phyloP scores from a whole-genome alignment of 2,329 filamentous ascomycete species.

The Sporothrix euskadiensis region DNA sequence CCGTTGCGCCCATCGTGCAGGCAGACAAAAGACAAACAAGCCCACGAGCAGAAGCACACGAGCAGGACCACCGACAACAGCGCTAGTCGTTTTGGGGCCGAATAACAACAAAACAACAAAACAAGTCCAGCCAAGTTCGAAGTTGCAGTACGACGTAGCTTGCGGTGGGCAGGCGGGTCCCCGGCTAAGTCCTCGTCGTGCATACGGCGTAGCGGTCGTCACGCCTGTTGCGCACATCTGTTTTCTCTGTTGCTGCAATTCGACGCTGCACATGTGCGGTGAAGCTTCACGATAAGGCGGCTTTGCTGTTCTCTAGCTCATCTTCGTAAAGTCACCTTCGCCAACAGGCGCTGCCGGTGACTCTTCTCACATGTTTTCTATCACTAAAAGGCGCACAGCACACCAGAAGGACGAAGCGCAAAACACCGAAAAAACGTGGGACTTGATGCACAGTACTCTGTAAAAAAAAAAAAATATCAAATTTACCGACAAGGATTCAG shows the following conservation, averaged over 20 bases:
- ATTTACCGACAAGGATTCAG: neutral
- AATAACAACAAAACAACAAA: neutral
- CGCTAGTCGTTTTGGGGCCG: neutral
- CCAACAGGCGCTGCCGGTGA: too few species aligned
- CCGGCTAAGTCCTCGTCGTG: too few species aligned
- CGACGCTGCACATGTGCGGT: neutral
- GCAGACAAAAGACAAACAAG: neutral
- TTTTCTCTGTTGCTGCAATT: conserved; percentile 1
- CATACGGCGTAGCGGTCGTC: neutral
- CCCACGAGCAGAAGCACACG: neutral
- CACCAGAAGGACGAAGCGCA: neutral
- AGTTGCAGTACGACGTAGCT: neutral
- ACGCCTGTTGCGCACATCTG: neutral
- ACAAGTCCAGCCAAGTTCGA: neutral
- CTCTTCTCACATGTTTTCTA: neutral
- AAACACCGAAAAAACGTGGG: neutral
- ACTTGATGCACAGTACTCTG: too few species aligned
- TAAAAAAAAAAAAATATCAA: neutral
- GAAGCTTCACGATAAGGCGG: neutral
- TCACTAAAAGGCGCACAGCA: neutral
- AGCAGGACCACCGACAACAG: neutral
- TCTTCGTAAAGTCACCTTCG: too few species aligned
- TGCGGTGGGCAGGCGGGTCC: neutral
- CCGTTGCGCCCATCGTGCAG: neutral
- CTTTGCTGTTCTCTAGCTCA: neutral